Base-by-base conservation (phyloP, 1,284 basidiomycete species). In the Anthracocystis panici-leucophaei region DNA sequence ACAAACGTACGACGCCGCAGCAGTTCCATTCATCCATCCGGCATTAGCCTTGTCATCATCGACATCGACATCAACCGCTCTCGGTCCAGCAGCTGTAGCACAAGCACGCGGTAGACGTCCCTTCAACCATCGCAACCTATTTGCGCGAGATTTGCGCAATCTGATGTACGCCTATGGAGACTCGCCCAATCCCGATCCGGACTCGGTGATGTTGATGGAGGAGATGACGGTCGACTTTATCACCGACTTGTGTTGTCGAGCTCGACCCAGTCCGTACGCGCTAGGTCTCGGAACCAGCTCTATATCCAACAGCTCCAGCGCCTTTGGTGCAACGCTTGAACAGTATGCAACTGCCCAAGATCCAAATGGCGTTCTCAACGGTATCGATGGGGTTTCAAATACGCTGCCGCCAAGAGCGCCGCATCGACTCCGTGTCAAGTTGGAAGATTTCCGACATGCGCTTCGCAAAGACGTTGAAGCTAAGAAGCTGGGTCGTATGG, bases 141-240 rank as follows among this genome's bases (percentile, higher is more conserved):
- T 80, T 48, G 60, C 75, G 27, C 73, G 78, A 21, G 80, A 82
- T 18, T 41, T 96, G 65, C 90, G 91, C 72, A 92, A 90, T 64
- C 87, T 96, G 57, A 95, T 96, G 94, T 96, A 94, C 81, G 93
- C 92, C n/a, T 97, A 95, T 84, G 94, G 94, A 20, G 94, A 97
- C 82, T 92, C 93, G 81, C 89, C 92, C 20, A 92, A 93, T 75
- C 93, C 94, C 0, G 90, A 92, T 9, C 91, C 90, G 50, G 94
- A 96, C 77, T 92, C 92, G 0, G 92, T 95, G 31, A 91, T 91
- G 79, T 92, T 97, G 31, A 93, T 97, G 91, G 94, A 97, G 84
- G 94, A 96, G 83, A 94, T 97, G 72, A 87, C 95, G 44, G 90
- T 95, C 49, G 93, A 95, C 84, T 95, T 94, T 79, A 93, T 97